A percentile compares a stretch with the other conserved stretches of the same genome.
These are phyloP conservation scores for Globisporangium echinulatum DNA, from an alignment of 352 stramenopile genomes.

Conservation along the genomic window DNA sequence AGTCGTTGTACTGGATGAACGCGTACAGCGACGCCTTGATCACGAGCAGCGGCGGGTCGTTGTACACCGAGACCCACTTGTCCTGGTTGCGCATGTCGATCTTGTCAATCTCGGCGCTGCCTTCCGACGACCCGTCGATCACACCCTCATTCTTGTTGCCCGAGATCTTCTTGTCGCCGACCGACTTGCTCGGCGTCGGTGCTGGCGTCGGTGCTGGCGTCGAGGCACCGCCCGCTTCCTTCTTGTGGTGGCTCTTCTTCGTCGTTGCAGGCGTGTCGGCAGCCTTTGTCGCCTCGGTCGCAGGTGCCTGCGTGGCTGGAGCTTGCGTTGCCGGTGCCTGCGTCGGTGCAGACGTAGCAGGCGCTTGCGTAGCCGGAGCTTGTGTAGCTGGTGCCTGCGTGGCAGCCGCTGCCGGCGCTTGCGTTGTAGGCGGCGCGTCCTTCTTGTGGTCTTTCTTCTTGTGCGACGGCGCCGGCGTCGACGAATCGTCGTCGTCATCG, in stretches of 20 bases:
- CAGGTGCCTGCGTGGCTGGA: conserved; percentile 5
- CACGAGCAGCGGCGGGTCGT: conserved; percentile 67
- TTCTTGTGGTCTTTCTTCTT: conserved; percentile 27
- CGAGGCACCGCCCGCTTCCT: conserved; percentile 20
- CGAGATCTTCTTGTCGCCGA: conserved; percentile 67
- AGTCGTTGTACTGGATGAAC: conserved; percentile 84
- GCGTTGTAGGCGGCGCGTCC: conserved; percentile 10
- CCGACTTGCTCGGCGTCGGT: conserved; percentile 8
- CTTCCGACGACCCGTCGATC: conserved; percentile 73
- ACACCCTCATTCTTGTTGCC: conserved; percentile 70
- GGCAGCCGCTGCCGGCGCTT: conserved; percentile 17
- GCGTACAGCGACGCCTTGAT: conserved; percentile 84
- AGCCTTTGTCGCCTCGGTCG: conserved; percentile 13
- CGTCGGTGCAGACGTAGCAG: background rate
- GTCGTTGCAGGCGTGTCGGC: too few relatives aligned
- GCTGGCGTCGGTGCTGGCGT: background rate
- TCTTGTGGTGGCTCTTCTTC: conserved; percentile 15
- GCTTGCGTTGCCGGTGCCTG: conserved; percentile 2
- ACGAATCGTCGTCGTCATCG: conserved; percentile 13
- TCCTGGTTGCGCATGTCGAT: conserved; percentile 70
- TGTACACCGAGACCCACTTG: conserved; percentile 77
- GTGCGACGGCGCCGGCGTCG: conserved; percentile 8
- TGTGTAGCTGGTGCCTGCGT: conserved; percentile 8
- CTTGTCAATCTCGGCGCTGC: conserved; percentile 79
- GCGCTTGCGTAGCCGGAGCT: conserved; percentile 9